These are phyloP conservation scores for Begonia fuchsioides DNA, from an alignment of 306 rosid genomes.

Conservation along the genomic window DNA sequence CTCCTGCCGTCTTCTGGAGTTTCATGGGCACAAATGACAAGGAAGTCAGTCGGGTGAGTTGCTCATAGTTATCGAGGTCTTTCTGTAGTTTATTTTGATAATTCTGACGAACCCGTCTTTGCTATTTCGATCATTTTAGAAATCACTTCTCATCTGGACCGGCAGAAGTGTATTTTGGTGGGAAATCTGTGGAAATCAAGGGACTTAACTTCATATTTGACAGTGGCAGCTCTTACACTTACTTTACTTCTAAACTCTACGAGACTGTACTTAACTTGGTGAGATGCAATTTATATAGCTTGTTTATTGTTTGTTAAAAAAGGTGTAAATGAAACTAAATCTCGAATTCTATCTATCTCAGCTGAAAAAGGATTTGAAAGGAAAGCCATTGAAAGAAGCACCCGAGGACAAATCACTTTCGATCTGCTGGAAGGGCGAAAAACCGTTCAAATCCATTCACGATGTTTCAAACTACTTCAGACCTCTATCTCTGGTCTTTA, in stretches of 20 bases:
- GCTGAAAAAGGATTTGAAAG: conserved; percentile 37
- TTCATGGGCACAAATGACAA: conserved; percentile 38
- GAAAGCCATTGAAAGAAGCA: conserved; percentile 33
- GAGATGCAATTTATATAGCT: conserved; percentile 9
- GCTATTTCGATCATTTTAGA: conserved; percentile 18
- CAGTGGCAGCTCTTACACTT: conserved; percentile 78
- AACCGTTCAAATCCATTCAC: conserved; percentile 33
- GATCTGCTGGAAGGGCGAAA: conserved; percentile 67
- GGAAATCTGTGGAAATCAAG: conserved; percentile 32
- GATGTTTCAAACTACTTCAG: conserved; percentile 37
- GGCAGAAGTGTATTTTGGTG: conserved; percentile 39
- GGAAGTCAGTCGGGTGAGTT: conserved; percentile 28
- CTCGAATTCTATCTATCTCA: conserved; percentile 11
- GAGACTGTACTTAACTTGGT: conserved; percentile 30
- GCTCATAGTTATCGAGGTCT: not conserved
- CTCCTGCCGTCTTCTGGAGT: conserved; percentile 37
- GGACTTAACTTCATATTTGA: conserved; percentile 49
- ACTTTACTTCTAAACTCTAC: conserved; percentile 43
- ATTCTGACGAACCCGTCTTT: too few species aligned
- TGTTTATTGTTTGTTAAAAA: too few species aligned
- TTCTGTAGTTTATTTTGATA: not conserved
- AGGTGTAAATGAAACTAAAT: not conserved
- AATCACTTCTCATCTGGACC: conserved; percentile 56
- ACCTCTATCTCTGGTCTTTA: conserved; percentile 37
- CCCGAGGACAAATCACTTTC: conserved; percentile 34